phyloP scores from a whole-genome alignment of 768 basidiomycete species.

The Leccinum disarticulatum region DNA sequence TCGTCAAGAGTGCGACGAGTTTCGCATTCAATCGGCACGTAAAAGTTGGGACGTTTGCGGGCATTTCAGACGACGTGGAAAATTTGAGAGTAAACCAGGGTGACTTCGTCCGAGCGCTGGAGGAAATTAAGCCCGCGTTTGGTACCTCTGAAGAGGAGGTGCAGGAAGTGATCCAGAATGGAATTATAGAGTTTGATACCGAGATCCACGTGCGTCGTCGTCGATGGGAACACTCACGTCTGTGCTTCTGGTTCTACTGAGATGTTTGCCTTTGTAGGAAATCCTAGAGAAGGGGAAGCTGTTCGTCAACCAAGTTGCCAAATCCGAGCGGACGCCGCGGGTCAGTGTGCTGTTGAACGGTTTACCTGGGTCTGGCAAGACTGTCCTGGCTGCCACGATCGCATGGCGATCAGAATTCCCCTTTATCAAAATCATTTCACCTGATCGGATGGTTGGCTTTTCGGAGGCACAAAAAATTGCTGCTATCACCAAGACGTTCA shows the following conservation, averaged over 20 bases:
- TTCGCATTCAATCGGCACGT: slow-evolving; percentile 98
- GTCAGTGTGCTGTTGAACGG: slow-evolving; percentile 91
- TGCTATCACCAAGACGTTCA: slow-evolving; percentile 89
- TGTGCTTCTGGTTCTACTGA: slow-evolving; percentile 7
- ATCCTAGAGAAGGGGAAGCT: slow-evolving; percentile 83
- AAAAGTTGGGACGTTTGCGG: slow-evolving; percentile 96
- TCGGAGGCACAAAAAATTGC: slow-evolving; percentile 90
- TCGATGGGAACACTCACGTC: neutral
- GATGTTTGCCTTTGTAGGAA: slow-evolving; percentile 48
- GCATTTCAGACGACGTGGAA: slow-evolving; percentile 94
- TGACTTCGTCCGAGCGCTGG: slow-evolving; percentile 89
- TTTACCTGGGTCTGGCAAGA: slow-evolving; percentile 89
- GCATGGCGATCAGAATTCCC: slow-evolving; percentile 93
- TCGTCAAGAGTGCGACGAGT: slow-evolving; percentile 97
- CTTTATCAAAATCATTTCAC: slow-evolving; percentile 96
- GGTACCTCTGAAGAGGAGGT: slow-evolving; percentile 98
- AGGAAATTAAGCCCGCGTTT: slow-evolving; percentile 94
- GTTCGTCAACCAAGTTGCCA: slow-evolving; percentile 91
- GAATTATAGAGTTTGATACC: slow-evolving; percentile 85
- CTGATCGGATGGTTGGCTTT: slow-evolving; percentile 96
- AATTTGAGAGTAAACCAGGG: slow-evolving; percentile 80
- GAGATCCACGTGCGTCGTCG: slow-evolving; percentile 61
- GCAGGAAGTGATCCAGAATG: slow-evolving; percentile 89
- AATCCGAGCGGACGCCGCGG: slow-evolving; percentile 85
- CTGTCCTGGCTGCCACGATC: slow-evolving; percentile 90